These are phyloP conservation scores for Turnera subulata DNA, from an alignment of 345 rosid genomes.

Conservation along the genomic window DNA sequence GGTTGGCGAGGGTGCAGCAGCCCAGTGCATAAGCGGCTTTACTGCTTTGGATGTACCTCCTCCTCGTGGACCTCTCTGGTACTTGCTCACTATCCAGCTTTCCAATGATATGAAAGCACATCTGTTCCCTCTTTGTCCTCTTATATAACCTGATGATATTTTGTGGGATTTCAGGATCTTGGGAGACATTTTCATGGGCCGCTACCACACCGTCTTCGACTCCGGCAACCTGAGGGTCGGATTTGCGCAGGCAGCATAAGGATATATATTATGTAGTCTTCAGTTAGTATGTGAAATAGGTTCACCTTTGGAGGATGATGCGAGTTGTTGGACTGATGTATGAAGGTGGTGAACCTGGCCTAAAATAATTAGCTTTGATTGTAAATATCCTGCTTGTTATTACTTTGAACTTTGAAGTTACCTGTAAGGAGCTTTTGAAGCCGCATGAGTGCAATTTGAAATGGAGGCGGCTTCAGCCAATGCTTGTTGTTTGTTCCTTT, in stretches of 20 bases:
- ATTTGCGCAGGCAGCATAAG: conserved; percentile 28
- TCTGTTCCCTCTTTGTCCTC: background rate
- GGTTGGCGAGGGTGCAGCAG: conserved; percentile 17
- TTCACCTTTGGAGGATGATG: no score
- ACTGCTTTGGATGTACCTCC: conserved; percentile 28
- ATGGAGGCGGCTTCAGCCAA: no score
- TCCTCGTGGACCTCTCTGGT: conserved; percentile 36
- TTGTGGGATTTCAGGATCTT: conserved; percentile 21
- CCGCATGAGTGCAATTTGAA: no score
- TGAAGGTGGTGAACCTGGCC: background rate
- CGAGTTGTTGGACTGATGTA: no score
- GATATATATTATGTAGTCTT: no score
- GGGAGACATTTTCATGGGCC: conserved; percentile 36
- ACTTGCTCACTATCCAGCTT: background rate
- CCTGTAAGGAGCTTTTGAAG: no score
- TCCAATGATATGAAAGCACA: background rate
- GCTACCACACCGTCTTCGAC: conserved; percentile 31
- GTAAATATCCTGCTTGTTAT: no score
- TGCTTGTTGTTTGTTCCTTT: no score
- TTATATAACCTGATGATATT: background rate
- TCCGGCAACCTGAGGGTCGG: conserved; percentile 24
- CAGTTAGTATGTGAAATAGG: no score
- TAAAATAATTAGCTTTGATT: background rate
- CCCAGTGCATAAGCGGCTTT: conserved; percentile 33
- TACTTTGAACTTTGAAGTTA: no score